phyloP scores from a whole-genome alignment of 495 filamentous ascomycete genomes.

The Ramalina peruviana region DNA sequence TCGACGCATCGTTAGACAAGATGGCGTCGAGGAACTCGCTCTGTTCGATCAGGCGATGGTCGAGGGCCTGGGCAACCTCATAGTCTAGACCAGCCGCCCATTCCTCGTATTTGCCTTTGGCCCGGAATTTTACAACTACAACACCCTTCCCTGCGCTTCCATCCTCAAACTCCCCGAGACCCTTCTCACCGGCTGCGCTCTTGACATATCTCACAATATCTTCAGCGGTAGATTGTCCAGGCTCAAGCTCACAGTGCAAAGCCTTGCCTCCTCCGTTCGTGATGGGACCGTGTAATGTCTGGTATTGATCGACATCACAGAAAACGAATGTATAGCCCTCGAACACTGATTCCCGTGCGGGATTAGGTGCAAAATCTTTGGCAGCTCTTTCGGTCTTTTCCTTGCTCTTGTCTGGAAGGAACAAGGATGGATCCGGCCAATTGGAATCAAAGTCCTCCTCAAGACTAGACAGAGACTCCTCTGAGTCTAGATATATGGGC shows the following conservation, averaged over 20 bases:
- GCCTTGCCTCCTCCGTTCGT: slow-evolving; percentile 74
- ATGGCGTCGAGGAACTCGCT: slow-evolving; percentile 90
- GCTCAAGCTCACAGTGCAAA: slow-evolving; percentile 44
- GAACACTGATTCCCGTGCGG: slow-evolving; percentile 55
- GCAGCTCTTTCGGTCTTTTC: slow-evolving; percentile 52
- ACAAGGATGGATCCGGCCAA: slow-evolving; percentile 63
- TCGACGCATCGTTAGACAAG: slow-evolving; percentile 55
- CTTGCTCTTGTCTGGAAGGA: slow-evolving; percentile 59
- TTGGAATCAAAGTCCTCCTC: slow-evolving; percentile 69
- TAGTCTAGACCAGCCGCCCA: slow-evolving; percentile 60
- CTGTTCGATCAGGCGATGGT: slow-evolving; percentile 75
- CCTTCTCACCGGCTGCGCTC: slow-evolving; percentile 58
- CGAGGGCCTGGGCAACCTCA: slow-evolving; percentile 51
- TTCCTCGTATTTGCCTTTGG: slow-evolving; percentile 43
- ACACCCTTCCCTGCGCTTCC: slow-evolving; percentile 52
- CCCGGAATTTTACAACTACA: slow-evolving; percentile 63
- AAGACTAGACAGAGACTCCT: slow-evolving; percentile 45
- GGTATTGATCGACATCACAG: slow-evolving; percentile 62
- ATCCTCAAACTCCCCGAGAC: slow-evolving; percentile 44
- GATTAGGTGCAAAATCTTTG: slow-evolving; percentile 54
- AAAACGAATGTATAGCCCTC: slow-evolving; percentile 84
- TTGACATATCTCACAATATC: slow-evolving; percentile 71
- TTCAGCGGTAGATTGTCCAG: slow-evolving; percentile 53
- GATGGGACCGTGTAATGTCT: slow-evolving; percentile 59
- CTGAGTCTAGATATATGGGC: slow-evolving; percentile 36